Percentiles rank a stretch among this genome's conserved stretches.
These are phyloP conservation scores for Gracilaria caudata DNA, from an alignment of 23 red algal genomes.

Conservation along the genomic window DNA sequence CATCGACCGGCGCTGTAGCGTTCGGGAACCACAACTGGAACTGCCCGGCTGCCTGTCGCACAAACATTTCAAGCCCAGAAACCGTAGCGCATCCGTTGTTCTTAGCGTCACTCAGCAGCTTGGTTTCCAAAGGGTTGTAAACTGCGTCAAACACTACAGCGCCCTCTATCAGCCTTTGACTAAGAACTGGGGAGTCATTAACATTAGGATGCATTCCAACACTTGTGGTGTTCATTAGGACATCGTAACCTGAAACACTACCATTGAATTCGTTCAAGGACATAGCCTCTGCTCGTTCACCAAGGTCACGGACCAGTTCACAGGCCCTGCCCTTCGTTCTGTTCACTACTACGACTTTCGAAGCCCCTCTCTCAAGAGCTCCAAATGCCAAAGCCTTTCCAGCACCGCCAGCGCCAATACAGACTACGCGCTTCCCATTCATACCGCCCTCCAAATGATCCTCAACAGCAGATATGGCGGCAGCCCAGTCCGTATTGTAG, in stretches of 20 bases:
- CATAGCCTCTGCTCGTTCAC: constrained; percentile 34
- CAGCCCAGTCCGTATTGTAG: constrained; percentile 95
- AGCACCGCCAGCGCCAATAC: constrained; percentile 93
- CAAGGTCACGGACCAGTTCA: constrained; percentile 65
- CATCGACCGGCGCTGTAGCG: constrained; percentile 30
- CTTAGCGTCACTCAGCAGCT: constrained; percentile 71
- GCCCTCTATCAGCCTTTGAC: constrained; percentile 9
- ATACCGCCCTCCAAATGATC: constrained; percentile 42
- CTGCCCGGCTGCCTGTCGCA: constrained; percentile 88
- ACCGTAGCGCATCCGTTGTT: constrained; percentile 70
- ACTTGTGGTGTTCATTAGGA: constrained; percentile 92
- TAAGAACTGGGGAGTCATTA: constrained; percentile 57
- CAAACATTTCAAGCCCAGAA: constrained; percentile 97
- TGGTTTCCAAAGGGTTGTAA: constrained; percentile 93
- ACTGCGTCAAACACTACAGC: constrained; percentile 94
- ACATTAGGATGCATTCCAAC: constrained; percentile 91
- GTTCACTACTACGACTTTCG: constrained; percentile 78
- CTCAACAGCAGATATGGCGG: constrained; percentile 82
- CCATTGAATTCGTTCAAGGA: constrained; percentile 33
- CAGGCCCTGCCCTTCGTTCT: constrained; percentile 71
- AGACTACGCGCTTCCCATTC: constrained; percentile 58
- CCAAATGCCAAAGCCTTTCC: constrained; percentile 90
- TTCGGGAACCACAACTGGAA: constrained; percentile 88
- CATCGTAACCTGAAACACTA: constrained; percentile 47
- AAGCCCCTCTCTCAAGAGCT: constrained; percentile 58